phyloP scores from a whole-genome alignment of 2,329 filamentous ascomycete genomes.

The Harringtonia aguacate region DNA sequence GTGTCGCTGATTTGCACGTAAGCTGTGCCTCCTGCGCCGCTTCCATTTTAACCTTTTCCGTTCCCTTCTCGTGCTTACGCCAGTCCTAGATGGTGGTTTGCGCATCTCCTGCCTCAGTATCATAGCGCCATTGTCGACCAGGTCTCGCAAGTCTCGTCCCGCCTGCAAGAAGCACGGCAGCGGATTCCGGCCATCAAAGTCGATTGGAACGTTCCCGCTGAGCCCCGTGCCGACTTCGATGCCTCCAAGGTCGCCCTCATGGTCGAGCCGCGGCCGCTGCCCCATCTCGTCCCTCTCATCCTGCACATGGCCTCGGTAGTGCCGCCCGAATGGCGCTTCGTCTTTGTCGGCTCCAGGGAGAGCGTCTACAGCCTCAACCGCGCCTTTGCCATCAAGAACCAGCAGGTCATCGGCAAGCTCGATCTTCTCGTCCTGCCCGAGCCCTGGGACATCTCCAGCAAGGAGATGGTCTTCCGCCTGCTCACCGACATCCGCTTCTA shows the following conservation, averaged over 20 bases:
- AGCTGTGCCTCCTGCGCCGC: constrained; percentile 7
- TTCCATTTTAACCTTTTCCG: background rate
- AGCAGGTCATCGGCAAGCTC: constrained; percentile 39
- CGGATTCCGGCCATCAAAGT: constrained; percentile 28
- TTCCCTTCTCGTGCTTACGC: background rate
- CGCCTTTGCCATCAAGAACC: constrained; percentile 34
- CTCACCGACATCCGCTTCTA: constrained; percentile 43
- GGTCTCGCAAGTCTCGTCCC: constrained; percentile 23
- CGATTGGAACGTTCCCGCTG: constrained; percentile 23
- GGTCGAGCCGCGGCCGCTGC: constrained; percentile 36
- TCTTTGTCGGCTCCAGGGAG: constrained; percentile 38
- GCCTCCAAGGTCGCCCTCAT: constrained; percentile 39
- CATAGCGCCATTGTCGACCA: constrained; percentile 28
- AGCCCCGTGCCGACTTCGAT: constrained; percentile 29
- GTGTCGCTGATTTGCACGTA: constrained; percentile 28
- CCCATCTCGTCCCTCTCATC: constrained; percentile 37
- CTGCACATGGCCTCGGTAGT: constrained; percentile 42
- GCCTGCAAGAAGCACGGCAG: constrained; percentile 27
- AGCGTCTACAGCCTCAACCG: constrained; percentile 34
- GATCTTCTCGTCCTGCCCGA: constrained; percentile 37
- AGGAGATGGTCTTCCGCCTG: constrained; percentile 36
- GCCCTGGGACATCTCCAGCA: constrained; percentile 33
- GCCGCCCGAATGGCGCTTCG: constrained; percentile 42
- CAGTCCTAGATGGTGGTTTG: constrained; percentile 37
- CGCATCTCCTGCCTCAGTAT: constrained; percentile 31